A percentile compares a stretch with the other conserved stretches of the same genome.
Evolutionary conservation across 2,329 filamentous ascomycete species (phyloP).

Genomic region (Monosporascus sp.): DNA sequence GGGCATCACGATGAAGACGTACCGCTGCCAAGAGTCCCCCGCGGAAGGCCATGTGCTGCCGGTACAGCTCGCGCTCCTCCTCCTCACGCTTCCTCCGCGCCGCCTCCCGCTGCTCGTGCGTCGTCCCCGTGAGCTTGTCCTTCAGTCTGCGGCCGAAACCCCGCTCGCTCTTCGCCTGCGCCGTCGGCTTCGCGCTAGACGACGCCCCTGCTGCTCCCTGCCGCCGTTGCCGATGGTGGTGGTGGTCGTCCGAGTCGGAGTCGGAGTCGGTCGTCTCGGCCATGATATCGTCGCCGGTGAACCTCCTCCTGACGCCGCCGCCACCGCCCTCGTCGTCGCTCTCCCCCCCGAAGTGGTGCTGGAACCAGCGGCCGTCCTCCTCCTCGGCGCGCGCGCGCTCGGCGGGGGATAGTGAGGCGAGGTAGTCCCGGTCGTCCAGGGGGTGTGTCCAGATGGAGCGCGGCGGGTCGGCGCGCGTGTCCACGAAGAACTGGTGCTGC

Average conservation of each 20-base stretch:
- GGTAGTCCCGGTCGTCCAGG: constrained; percentile 52
- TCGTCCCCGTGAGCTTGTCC: constrained; percentile 52
- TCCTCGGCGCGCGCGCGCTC: constrained; percentile 43
- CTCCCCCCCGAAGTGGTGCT: constrained; percentile 36
- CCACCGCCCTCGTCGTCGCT: constrained; percentile 39
- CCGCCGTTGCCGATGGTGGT: no score
- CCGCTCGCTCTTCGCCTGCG: constrained; percentile 4
- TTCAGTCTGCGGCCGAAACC: constrained; percentile 53
- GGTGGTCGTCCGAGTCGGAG: no score
- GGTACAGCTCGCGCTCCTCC: constrained; percentile 46
- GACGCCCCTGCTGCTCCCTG: no score
- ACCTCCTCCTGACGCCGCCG: constrained; percentile 17
- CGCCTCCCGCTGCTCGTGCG: constrained; percentile 47
- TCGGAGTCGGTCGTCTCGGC: no score
- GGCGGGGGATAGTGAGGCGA: constrained; percentile 39
- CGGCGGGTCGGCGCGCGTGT: constrained; percentile 48
- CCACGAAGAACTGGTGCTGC: constrained; percentile 58
- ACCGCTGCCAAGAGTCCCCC: constrained; percentile 45
- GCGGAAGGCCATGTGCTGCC: constrained; percentile 44
- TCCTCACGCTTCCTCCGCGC: constrained; percentile 40
- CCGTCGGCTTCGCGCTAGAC: no score
- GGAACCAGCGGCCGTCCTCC: constrained; percentile 26
- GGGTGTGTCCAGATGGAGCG: constrained; percentile 58
- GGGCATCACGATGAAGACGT: background rate
- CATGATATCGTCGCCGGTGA: no score